Conservation (phyloP, 495 filamentous ascomycete genomes). For the Schizothecium vesticola region DNA sequence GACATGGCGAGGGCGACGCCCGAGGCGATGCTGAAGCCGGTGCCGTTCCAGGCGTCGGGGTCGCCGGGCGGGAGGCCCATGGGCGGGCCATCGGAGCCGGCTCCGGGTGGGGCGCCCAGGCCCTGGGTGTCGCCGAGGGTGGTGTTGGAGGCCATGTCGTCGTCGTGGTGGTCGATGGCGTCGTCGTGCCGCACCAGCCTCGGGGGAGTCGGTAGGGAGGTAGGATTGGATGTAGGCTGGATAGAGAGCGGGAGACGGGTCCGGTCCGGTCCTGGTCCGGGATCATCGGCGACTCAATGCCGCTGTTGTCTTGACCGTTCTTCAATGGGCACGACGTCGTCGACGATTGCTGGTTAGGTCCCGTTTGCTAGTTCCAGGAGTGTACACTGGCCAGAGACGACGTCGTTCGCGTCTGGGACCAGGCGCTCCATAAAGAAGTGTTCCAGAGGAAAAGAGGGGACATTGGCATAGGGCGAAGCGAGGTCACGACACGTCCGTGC, state of each 20-base stretch:
- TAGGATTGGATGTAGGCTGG: no score
- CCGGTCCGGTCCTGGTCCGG: no score
- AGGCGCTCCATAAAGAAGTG: not conserved
- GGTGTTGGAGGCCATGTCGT: not conserved
- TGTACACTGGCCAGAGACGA: no score
- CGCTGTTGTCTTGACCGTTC: no score
- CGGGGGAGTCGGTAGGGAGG: not conserved
- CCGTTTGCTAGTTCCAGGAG: no score
- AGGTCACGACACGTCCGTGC: not conserved
- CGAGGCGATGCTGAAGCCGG: not conserved
- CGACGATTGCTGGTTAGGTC: no score
- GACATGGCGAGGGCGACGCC: not conserved
- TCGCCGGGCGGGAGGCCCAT: not conserved
- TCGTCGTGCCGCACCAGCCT: not conserved
- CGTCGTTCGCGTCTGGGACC: not conserved
- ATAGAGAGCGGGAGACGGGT: no score
- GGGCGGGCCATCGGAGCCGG: not conserved
- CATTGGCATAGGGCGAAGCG: not conserved
- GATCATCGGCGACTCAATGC: no score
- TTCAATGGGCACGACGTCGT: no score
- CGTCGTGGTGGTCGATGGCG: not conserved
- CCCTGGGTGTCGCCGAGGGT: no score
- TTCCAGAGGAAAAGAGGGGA: no score
- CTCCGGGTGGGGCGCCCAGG: no score
- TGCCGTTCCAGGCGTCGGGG: slow-evolving; percentile 6